Base-by-base conservation (phyloP, 2,329 filamentous ascomycete genomes). In the Seiridium cupressi region DNA sequence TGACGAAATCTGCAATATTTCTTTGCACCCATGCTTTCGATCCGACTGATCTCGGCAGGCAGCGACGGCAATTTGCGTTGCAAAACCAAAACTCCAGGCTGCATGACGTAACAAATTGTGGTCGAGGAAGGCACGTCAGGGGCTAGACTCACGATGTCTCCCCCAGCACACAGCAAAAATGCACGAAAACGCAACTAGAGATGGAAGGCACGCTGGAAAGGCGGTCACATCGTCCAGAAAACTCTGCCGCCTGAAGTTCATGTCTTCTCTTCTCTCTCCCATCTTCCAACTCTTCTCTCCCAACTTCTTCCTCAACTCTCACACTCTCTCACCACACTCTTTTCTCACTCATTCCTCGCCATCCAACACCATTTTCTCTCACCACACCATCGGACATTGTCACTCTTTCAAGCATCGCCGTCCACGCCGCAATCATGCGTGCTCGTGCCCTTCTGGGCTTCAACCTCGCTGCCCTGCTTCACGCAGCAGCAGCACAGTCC, bases 271-370 rank as follows among this genome's bases (percentile, higher is more conserved):
- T 59, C 55, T 55, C 44, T 51, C 49, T 59, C 42, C 31, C 58
- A 49, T 57, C 51, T 62, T 59, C 60, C 58, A 55, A 54, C 55
- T 57, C 57, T 47, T 44, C 34, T 59, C 55, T 35, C 61, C 62
- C 60, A 53, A 55, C 46, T 55, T 40, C 57, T 44, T 57, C 51
- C 56, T 51, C 34, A 34, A 36, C 34, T 57, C 34, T 55, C 55
- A 56, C 53, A 61, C 61, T 60, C 49, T n/a, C 36, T 53, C 53
- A 31, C 26, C 53, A 44, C 11, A 46, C 34, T 4, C 54, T 57
- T 35, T 36, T 11, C 47, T 47, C 34, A 10, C 44, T 40, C 42
- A 13, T 44, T 51, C 36, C 34, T 48, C n/a, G 11, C 11, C 42
- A 36, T 11, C 42, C n/a, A 10, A 36, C 5, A 36, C 35, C 53